These are phyloP conservation scores for Ustilago esculenta DNA, from an alignment of 1,284 basidiomycete genomes.

Conservation along the genomic window DNA sequence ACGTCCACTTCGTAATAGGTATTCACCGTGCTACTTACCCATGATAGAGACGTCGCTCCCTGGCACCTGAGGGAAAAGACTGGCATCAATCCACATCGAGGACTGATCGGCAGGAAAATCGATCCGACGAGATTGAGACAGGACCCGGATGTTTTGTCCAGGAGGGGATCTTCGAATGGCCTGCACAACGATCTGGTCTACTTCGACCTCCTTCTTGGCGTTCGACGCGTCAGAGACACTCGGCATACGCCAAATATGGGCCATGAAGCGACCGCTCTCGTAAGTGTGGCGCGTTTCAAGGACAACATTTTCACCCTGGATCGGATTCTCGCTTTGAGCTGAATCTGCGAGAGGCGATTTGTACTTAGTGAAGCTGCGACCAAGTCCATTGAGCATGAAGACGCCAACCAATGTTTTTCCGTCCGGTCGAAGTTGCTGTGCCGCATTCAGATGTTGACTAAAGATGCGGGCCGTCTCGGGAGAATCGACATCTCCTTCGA, in stretches of 20 bases:
- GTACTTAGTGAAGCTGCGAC: slow-evolving; percentile 1
- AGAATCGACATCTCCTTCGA: slow-evolving; percentile 4
- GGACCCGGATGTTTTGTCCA: background rate
- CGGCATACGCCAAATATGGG: slow-evolving; percentile 5
- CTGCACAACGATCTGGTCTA: background rate
- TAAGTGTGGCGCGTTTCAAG: slow-evolving; percentile 1
- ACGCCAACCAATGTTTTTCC: background rate
- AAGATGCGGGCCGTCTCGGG: slow-evolving; percentile 2
- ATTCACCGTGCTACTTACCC: background rate
- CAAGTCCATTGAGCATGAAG: slow-evolving; percentile 15
- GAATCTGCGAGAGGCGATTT: background rate
- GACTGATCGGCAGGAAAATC: background rate
- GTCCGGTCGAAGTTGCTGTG: background rate
- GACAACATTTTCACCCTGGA: background rate
- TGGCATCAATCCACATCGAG: slow-evolving; percentile 15
- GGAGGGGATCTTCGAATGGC: background rate
- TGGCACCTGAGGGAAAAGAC: background rate
- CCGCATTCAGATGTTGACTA: slow-evolving; percentile 6
- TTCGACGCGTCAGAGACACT: background rate
- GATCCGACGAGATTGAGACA: background rate
- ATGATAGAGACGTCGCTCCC: slow-evolving; percentile 5
- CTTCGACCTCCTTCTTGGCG: background rate
- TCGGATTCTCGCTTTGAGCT: background rate
- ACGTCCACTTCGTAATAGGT: too few relatives aligned
- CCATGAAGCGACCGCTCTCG: background rate